Conservation (phyloP, 768 basidiomycete species). For the Hortiboletus campestris region DNA sequence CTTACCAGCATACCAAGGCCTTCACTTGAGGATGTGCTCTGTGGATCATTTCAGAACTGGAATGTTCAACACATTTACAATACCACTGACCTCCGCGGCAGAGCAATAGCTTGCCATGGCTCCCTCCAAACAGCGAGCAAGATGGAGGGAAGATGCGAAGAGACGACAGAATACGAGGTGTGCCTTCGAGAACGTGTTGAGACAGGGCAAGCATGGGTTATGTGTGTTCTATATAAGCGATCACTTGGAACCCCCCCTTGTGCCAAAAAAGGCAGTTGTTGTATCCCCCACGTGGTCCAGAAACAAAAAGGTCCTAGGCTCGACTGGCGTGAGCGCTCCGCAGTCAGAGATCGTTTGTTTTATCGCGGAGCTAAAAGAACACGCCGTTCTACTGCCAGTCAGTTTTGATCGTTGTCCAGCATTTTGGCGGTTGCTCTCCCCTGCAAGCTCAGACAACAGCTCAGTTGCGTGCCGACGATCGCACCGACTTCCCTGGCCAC, state of each 20-base stretch:
- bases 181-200: slow-evolving; percentile 6
- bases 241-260: slow-evolving; percentile 19
- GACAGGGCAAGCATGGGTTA: slow-evolving; percentile 10
- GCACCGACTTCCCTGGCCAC: not conserved
- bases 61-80: not conserved
- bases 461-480: slow-evolving; percentile 11
- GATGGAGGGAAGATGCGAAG: not conserved
- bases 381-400: not conserved
- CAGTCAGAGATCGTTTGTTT: slow-evolving; percentile 9
- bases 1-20: slow-evolving; percentile 16
- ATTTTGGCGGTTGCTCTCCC: not conserved
- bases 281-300: slow-evolving; percentile 19
- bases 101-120: slow-evolving; percentile 29
- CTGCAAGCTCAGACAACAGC: slow-evolving; percentile 1
- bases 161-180: not conserved
- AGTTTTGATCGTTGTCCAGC: not conserved
- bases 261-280: slow-evolving; percentile 33
- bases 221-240: slow-evolving; percentile 11
- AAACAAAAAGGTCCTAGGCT: slow-evolving; percentile 30
- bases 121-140: not conserved
- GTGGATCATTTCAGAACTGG: slow-evolving; percentile 8
- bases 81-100: slow-evolving; percentile 27
- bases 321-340: slow-evolving; percentile 7
- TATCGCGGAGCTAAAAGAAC: slow-evolving; percentile 16
- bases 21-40: slow-evolving; percentile 27